Evolutionary conservation across 192 early-diverging fungal species (phyloP), one percentile per base, ranked within the genome.

Genomic region (Neocallimastix lanati): DNA sequence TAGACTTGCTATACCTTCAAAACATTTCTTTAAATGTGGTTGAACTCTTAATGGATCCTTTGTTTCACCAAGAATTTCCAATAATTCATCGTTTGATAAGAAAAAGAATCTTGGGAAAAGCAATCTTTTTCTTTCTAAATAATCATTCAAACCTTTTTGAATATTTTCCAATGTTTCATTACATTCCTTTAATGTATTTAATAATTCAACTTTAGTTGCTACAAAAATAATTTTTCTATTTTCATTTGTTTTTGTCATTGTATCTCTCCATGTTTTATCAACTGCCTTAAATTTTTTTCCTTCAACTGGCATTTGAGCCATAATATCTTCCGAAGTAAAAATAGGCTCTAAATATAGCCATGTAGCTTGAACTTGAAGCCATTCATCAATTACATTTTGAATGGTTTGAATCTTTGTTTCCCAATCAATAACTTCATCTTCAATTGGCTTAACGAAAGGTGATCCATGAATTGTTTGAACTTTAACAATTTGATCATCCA

Each of bases 1-100:
- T 29, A 91, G 80, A 4, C 78, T 84, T 9, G 86, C 87, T 28
- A 90, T 84, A 4, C 90, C 90, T 85, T 91, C 90, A 81, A 91
- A 91, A 29, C 89, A 91, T 78, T 91, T 91, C 76, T 91, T 91
- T 29, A 91, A 80, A 84, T 91, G 90, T 25, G 90, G 90, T 80
- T 91, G 90, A 7, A 91, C 90, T 25, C 90, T 79, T 11, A 85
- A 86, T 4, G 90, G 90, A 78, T 91, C 90, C 78, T 90, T 90
- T 9, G 90, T 91, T 81, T 91, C 90, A 28, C 86, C 87, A 29
- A 91, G 81, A 83, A 91, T 91, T 81, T 91, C 90, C 15, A 91
- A 82, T 88, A 91, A 89, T 82, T 91, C 90, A 79, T 91, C 90
- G 79, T 91, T 91, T 30, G 90, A 90, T 11, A 91, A 78, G 82